Conservation (phyloP, 305 asterid genomes). For the Fraxinus nigra region DNA sequence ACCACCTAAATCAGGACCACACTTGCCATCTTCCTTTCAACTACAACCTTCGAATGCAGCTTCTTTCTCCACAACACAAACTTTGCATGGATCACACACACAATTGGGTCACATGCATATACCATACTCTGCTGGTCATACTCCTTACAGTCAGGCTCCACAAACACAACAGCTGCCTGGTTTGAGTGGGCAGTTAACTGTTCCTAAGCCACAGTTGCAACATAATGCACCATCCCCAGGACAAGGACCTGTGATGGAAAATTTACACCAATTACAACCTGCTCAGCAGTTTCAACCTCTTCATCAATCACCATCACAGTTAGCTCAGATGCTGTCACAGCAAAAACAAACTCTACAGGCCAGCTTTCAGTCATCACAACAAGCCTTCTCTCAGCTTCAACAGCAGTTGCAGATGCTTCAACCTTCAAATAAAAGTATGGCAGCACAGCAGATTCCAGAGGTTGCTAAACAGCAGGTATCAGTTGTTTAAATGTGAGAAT, state of each 20-base stretch:
- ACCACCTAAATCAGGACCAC: conserved; percentile 56
- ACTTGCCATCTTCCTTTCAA: conserved; percentile 49
- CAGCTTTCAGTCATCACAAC: conserved; percentile 84
- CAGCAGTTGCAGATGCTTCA: conserved; percentile 76
- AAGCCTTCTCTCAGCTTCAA: conserved; percentile 83
- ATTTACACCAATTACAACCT: conserved; percentile 51
- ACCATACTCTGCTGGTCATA: conserved; percentile 45
- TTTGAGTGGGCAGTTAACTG: conserved; percentile 46
- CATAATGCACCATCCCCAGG: conserved; percentile 43
- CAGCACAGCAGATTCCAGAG: conserved; percentile 54
- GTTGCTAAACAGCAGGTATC: conserved; percentile 65
- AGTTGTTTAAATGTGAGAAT: not conserved
- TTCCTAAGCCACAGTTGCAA: conserved; percentile 56
- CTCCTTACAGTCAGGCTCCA: conserved; percentile 51
- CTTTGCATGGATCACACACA: conserved; percentile 46
- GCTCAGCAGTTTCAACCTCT: conserved; percentile 48
- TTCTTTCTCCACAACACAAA: conserved; percentile 46
- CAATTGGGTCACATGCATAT: conserved; percentile 56
- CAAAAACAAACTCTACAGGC: conserved; percentile 95
- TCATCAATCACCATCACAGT: conserved; percentile 64
- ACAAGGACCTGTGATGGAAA: conserved; percentile 45
- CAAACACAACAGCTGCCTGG: conserved; percentile 49
- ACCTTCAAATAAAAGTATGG: conserved; percentile 44
- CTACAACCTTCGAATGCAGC: conserved; percentile 41
- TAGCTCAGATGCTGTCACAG: conserved; percentile 93